These are phyloP conservation scores for Candida insectorum DNA, from an alignment of 805 yeast genomes.

Conservation along the genomic window DNA sequence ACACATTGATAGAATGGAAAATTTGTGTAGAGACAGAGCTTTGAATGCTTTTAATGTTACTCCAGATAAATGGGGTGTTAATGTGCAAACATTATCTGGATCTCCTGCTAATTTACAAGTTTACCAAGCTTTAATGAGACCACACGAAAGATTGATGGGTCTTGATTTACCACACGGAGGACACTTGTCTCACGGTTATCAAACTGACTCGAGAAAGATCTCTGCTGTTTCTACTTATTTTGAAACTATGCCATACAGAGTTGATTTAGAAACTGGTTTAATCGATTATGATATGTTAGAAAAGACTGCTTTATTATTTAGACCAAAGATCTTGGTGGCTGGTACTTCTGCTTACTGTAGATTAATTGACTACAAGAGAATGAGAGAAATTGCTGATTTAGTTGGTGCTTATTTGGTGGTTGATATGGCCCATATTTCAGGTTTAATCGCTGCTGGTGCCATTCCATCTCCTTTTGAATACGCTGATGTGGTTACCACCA, in stretches of 20 bases:
- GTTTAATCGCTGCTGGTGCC: conserved; percentile 92
- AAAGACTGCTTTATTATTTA: conserved; percentile 76
- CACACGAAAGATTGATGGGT: conserved; percentile 95
- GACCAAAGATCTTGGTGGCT: conserved; percentile 94
- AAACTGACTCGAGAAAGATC: conserved; percentile 84
- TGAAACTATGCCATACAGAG: conserved; percentile 96
- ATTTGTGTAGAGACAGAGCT: conserved; percentile 88
- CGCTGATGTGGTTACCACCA: conserved; percentile 95
- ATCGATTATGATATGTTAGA: conserved; percentile 89
- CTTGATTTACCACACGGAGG: conserved; percentile 98
- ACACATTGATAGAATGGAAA: conserved; percentile 87
- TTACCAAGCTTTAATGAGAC: conserved; percentile 83
- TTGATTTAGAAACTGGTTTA: conserved; percentile 79
- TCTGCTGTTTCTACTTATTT: conserved; percentile 91
- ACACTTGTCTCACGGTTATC: conserved; percentile 96
- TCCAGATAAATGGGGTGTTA: conserved; percentile 92
- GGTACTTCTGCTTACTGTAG: conserved; percentile 97
- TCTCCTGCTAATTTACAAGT: conserved; percentile 96
- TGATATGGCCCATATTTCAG: conserved; percentile 98
- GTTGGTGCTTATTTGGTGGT: conserved; percentile 90
- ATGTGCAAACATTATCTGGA: conserved; percentile 92
- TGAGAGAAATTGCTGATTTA: conserved; percentile 86
- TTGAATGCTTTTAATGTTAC: conserved; percentile 74
- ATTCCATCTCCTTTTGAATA: conserved; percentile 89
- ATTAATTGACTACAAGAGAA: conserved; percentile 82